Conservation (phyloP, 768 basidiomycete genomes). For the Filobasidium wieringae region DNA sequence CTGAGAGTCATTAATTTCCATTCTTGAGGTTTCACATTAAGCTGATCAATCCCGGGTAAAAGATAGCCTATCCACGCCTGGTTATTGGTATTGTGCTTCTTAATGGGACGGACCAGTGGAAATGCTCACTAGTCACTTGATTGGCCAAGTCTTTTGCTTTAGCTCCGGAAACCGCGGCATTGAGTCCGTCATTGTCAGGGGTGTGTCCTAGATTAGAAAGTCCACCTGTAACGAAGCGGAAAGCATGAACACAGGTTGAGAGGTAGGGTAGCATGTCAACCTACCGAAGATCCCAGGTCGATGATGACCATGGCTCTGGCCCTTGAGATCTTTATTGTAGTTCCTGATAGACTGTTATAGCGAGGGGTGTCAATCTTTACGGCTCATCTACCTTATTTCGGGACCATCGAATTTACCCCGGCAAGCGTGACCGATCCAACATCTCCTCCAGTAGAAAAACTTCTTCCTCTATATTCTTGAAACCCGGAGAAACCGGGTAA, state of each 20-base stretch:
- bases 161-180: slow-evolving; percentile 30
- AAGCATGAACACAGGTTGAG: too few species aligned
- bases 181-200: slow-evolving; percentile 24
- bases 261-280: background rate
- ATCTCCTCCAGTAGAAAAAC: slow-evolving; percentile 23
- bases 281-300: background rate
- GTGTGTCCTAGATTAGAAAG: slow-evolving; percentile 2
- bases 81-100: background rate
- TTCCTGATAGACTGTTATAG: slow-evolving; percentile 13
- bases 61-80: slow-evolving; percentile 31
- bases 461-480: slow-evolving; percentile 21
- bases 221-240: too few species aligned
- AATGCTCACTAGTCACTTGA: slow-evolving; percentile 28
- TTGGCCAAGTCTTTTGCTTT: slow-evolving; percentile 14
- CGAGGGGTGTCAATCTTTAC: background rate
- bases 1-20: slow-evolving; percentile 34
- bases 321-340: slow-evolving; percentile 12
- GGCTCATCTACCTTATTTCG: background rate
- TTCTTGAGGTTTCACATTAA: slow-evolving; percentile 18
- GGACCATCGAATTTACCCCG: slow-evolving; percentile 11
- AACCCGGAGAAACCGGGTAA: slow-evolving; percentile 3
- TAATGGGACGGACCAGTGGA: background rate
- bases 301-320: slow-evolving; percentile 14
- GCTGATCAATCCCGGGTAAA: slow-evolving; percentile 18
- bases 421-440: slow-evolving; percentile 21